Percentiles rank a stretch among this genome's conserved stretches.
Conservation (phyloP, 257 asterid genomes). For the Eustoma russellianum region DNA sequence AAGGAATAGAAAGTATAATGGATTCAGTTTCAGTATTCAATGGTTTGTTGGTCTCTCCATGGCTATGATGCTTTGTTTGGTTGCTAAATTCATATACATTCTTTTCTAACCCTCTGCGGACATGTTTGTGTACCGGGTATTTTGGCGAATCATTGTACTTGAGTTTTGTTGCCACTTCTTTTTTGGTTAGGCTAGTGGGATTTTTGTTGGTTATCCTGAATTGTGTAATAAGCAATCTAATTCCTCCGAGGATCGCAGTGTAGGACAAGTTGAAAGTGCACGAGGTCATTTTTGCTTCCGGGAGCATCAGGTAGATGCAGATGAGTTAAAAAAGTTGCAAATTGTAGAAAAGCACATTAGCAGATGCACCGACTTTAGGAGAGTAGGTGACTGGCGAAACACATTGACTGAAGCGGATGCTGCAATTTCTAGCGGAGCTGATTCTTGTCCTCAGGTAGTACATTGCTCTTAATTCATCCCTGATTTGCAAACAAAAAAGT, state of each 20-base stretch:
- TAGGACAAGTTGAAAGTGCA: constrained; percentile 48
- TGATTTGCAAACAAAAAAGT: not conserved
- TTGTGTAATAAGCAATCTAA: constrained; percentile 19
- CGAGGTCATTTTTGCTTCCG: constrained; percentile 30
- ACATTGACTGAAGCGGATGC: constrained; percentile 51
- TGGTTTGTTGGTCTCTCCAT: too few species aligned
- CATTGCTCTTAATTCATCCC: constrained; percentile 1
- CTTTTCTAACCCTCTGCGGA: too few species aligned
- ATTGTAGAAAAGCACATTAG: constrained; percentile 47
- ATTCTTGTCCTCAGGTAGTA: constrained; percentile 67
- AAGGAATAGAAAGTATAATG: too few species aligned
- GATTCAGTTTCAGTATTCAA: too few species aligned
- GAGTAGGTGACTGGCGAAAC: constrained; percentile 56
- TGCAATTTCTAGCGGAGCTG: constrained; percentile 66
- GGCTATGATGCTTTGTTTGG: too few species aligned
- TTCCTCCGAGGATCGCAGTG: constrained; percentile 26
- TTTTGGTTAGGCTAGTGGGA: constrained; percentile 8
- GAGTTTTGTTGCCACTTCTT: not conserved
- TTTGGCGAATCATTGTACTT: not conserved
- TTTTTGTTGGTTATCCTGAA: constrained; percentile 15
- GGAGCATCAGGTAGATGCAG: constrained; percentile 25
- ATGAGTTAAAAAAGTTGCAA: constrained; percentile 50
- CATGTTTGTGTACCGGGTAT: too few species aligned
- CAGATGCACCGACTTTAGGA: constrained; percentile 54
- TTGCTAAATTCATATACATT: too few species aligned